phyloP scores from a whole-genome alignment of 768 basidiomycete genomes.

The Leccinum broughii region DNA sequence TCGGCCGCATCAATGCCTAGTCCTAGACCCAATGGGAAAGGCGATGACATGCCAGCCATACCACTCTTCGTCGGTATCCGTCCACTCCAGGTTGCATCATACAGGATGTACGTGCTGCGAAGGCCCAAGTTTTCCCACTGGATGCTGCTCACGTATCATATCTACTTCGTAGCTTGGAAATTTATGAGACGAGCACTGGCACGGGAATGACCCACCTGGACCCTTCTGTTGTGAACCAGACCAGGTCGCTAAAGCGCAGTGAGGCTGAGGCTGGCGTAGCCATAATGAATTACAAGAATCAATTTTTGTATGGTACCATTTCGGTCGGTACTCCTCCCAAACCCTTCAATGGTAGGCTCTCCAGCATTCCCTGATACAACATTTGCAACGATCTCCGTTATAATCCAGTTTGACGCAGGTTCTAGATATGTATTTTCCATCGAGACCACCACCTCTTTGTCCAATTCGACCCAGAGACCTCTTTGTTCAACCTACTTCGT shows the following conservation, averaged over 20 bases:
- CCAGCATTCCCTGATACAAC: not conserved
- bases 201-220: not conserved
- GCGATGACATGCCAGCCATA: slow-evolving; percentile 2
- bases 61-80: slow-evolving; percentile 8
- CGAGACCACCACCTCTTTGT: not conserved
- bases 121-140: not conserved
- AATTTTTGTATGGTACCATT: slow-evolving; percentile 13
- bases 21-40: not conserved
- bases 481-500: slow-evolving; percentile 17
- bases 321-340: slow-evolving; percentile 3
- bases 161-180: not conserved
- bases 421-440: slow-evolving; percentile 14
- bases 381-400: not conserved
- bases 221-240: not conserved
- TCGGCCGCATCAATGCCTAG: slow-evolving; percentile 5
- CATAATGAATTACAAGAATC: not conserved
- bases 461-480: slow-evolving; percentile 14
- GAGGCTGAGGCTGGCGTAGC: not conserved
- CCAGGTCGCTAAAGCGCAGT: not conserved
- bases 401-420: slow-evolving; percentile 32
- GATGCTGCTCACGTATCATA: not conserved
- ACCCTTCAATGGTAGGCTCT: not conserved
- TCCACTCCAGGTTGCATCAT: slow-evolving; percentile 1
- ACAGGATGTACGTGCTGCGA: slow-evolving; percentile 8
- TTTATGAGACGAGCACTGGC: slow-evolving; percentile 5